Evolutionary conservation across 306 rosid species (phyloP), one percentile per base, ranked within the genome.

Genomic region (Mimosa bimucronata): DNA sequence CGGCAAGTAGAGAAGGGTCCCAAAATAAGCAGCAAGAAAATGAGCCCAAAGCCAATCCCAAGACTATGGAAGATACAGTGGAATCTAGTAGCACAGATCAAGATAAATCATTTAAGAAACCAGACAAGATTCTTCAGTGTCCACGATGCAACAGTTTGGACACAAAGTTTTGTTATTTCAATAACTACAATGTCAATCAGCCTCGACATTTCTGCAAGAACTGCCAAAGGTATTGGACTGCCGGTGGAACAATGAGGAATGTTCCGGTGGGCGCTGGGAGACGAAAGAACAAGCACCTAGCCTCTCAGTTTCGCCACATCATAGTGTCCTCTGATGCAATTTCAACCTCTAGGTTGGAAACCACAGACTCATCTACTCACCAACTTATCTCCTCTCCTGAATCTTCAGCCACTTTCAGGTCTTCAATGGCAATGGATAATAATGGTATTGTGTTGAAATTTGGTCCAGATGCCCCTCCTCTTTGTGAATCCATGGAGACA

Each of bases 191-290:
- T 58, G 97, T 90, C 60, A 92, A 90, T 60, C 97, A 92, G 74
- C 97, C 97, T 23, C 80, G 97, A n/a, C 92, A 92, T 67, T 92
- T 90, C 87, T 92, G 97, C 78, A 92, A 87, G 84, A 90, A 87
- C 73, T 92, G 94, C 78, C 97, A 92, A 58, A 86, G 97, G 84
- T 90, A 90, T 66, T 92, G 97, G 97, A 92, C 97, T 12, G 97
- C 97, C 14, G 97, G 97, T 38, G 97, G 97, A 55, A 88, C 92
- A 10, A 85, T 88, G 90, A 87, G 97, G 77, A 88, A 88, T 66
- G 90, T 92, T 81, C 97, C 94, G 0, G 73, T 92, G 12, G 97
- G 97, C 12, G 94, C 97, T 0, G 94, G 94, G 31, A 82, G 92
- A 55, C 80, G 97, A 73, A 88, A 88, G 89, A 88, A 92, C 69